Evolutionary conservation across 2,329 filamentous ascomycete species (phyloP).

Genomic region (Monascus ruber): DNA sequence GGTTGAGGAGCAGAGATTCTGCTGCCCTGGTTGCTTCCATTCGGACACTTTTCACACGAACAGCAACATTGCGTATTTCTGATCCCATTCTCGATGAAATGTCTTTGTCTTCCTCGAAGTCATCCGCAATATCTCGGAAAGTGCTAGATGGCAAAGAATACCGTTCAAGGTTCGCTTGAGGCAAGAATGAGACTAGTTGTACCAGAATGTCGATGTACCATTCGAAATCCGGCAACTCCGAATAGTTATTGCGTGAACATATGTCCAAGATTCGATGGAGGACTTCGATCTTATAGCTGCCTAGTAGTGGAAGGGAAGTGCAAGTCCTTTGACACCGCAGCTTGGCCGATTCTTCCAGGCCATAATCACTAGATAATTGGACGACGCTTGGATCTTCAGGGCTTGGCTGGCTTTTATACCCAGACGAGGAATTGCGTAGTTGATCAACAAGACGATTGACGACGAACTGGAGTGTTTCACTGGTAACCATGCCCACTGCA

Average conservation of each 20-base stretch:
- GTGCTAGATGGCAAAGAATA: constrained; percentile 7
- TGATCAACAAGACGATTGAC: constrained; percentile 82
- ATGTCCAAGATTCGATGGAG: constrained; percentile 75
- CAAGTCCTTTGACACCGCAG: constrained; percentile 41
- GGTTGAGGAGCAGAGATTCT: constrained; percentile 55
- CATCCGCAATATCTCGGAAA: constrained; percentile 5
- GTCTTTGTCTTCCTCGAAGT: constrained; percentile 10
- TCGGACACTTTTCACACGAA: constrained; percentile 78
- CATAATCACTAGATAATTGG: constrained; percentile 35
- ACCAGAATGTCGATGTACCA: constrained; percentile 92
- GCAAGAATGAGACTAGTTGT: constrained; percentile 61
- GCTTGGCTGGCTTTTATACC: background rate
- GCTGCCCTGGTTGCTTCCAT: constrained; percentile 71
- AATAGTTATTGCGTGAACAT: constrained; percentile 82
- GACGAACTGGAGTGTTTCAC: constrained; percentile 70
- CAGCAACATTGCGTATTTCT: constrained; percentile 80
- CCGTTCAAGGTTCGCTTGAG: constrained; percentile 15
- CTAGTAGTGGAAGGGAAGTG: constrained; percentile 55
- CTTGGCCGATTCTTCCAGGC: constrained; percentile 41
- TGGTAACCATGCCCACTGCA: constrained; percentile 85
- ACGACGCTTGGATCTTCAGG: background rate
- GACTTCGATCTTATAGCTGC: constrained; percentile 76
- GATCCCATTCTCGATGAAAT: constrained; percentile 52
- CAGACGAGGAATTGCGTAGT: constrained; percentile 50
- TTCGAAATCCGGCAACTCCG: constrained; percentile 78